A percentile compares a stretch with the other conserved stretches of the same genome.
Evolutionary conservation across 106 monocot genomes (phyloP).

Genomic region (Dendrobium huoshanense): DNA sequence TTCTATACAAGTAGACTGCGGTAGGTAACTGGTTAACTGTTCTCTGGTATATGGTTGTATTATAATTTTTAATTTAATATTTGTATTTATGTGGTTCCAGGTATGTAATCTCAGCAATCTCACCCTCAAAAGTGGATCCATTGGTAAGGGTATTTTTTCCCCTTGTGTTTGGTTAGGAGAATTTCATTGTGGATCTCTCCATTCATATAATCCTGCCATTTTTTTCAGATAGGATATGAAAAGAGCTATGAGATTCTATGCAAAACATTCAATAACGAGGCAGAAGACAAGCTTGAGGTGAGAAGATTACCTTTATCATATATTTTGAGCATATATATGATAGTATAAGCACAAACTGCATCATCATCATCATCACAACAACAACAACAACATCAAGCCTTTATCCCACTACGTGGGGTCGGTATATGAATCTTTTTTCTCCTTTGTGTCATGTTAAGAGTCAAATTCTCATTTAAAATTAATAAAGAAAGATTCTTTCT

Average conservation of each 20-base stretch:
- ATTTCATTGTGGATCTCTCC: not conserved
- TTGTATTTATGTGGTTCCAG: slow-evolving; percentile 28
- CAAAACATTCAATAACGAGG: slow-evolving; percentile 77
- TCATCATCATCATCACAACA: too few species aligned
- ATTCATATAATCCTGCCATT: not conserved
- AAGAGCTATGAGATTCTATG: slow-evolving; percentile 90
- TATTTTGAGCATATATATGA: not conserved
- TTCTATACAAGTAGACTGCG: slow-evolving; percentile 73
- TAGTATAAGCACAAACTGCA: not conserved
- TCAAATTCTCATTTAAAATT: too few species aligned
- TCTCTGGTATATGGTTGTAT: not conserved
- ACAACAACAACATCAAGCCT: too few species aligned
- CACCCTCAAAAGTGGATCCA: slow-evolving; percentile 81
- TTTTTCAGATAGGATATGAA: slow-evolving; percentile 69
- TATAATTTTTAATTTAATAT: not conserved
- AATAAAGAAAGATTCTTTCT: too few species aligned
- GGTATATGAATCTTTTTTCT: too few species aligned
- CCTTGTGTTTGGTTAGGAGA: not conserved
- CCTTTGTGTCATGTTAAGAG: too few species aligned
- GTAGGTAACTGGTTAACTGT: slow-evolving; percentile 18
- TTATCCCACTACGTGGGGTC: too few species aligned
- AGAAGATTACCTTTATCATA: not conserved
- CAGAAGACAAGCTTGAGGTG: slow-evolving; percentile 70
- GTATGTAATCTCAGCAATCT: slow-evolving; percentile 71
- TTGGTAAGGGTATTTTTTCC: slow-evolving; percentile 30